A percentile compares a stretch with the other conserved stretches of the same genome.
Conservation (phyloP, 345 rosid genomes). For the Cardamine chenopodiifolia region DNA sequence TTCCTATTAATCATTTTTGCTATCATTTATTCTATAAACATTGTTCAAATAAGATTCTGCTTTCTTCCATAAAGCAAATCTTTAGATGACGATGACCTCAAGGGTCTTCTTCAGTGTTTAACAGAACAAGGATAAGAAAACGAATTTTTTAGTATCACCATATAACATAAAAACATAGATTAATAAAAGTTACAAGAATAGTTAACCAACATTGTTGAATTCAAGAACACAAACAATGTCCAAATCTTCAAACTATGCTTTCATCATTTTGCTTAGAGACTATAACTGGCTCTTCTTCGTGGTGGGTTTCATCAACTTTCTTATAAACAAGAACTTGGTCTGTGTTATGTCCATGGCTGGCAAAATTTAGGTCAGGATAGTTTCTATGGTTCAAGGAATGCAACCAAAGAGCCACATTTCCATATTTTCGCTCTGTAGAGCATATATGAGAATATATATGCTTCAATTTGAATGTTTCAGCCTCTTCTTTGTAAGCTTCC, state of each 20-base stretch:
- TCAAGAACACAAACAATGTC: slow-evolving; percentile 3
- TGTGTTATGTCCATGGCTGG: slow-evolving; percentile 5
- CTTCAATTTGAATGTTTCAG: slow-evolving; percentile 80
- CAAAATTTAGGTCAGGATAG: slow-evolving; percentile 61
- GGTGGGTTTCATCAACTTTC: neutral
- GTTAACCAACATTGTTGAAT: neutral
- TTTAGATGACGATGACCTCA: neutral
- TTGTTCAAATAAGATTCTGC: slow-evolving; percentile 5
- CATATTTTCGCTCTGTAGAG: slow-evolving; percentile 72
- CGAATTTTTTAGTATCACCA: neutral
- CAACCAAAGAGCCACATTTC: slow-evolving; percentile 81
- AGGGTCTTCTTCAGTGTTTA: neutral
- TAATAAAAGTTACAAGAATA: neutral
- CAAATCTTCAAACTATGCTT: slow-evolving; percentile 4
- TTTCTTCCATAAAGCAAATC: neutral
- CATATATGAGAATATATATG: slow-evolving; percentile 78
- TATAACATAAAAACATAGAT: neutral
- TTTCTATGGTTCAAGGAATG: slow-evolving; percentile 88
- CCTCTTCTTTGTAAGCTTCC: slow-evolving; percentile 69
- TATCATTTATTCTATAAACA: neutral
- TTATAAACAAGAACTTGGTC: neutral
- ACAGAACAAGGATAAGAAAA: neutral
- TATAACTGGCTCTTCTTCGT: neutral
- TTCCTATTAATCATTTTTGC: neutral
- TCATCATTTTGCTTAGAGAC: slow-evolving; percentile 25